phyloP scores from a whole-genome alignment of 306 rosid species.

The Rubus idaeus region DNA sequence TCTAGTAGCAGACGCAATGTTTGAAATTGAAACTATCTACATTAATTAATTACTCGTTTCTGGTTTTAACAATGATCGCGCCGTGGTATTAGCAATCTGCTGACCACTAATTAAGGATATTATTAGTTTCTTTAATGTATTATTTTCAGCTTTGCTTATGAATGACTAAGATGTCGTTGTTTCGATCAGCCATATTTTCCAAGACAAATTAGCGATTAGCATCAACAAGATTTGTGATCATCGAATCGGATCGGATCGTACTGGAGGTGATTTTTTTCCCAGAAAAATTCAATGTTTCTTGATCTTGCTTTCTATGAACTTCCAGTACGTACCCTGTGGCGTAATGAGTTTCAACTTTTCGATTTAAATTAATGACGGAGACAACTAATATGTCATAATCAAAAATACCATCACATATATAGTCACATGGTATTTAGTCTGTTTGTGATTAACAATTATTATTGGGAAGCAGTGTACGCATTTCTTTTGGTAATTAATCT shows the following conservation, averaged over 20 bases:
- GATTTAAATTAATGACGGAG: neutral
- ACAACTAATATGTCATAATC: neutral
- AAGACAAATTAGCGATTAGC: neutral
- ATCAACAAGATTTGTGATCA: neutral
- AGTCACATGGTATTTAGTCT: too few relatives aligned
- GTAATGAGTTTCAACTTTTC: too few relatives aligned
- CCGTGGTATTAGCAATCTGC: conserved; percentile 11
- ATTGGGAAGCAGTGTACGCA: too few relatives aligned
- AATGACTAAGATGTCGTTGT: neutral
- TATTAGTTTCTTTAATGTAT: neutral
- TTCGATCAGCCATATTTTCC: neutral
- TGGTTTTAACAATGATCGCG: conserved; percentile 23
- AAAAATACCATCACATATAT: too few relatives aligned
- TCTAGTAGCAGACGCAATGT: conserved; percentile 17
- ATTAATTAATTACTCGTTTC: neutral
- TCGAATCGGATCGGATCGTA: neutral
- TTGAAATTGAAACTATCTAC: conserved; percentile 9
- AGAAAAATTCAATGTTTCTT: neutral
- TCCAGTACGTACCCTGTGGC: too few relatives aligned
- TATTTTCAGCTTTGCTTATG: neutral
- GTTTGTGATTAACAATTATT: too few relatives aligned
- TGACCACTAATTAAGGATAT: neutral
- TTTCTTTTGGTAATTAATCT: too few relatives aligned
- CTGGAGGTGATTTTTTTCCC: neutral
- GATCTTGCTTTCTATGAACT: neutral